Evolutionary conservation across 2,329 filamentous ascomycete species (phyloP).

Genomic region (Sporothrix schenckii): DNA sequence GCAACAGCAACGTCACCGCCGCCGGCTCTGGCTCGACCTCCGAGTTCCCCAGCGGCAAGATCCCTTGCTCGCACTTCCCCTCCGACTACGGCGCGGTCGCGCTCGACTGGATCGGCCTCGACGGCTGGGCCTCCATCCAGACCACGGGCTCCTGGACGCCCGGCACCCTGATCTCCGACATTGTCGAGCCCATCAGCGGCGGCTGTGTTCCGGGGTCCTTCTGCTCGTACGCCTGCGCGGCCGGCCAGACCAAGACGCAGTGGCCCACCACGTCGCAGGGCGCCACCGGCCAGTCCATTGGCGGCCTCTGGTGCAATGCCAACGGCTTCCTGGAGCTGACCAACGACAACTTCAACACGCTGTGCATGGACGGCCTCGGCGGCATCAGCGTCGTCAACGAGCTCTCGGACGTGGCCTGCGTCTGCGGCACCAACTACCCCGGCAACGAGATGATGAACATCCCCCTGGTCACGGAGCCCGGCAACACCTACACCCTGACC

Average conservation of each 20-base stretch:
- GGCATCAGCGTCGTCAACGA: conserved; percentile 77
- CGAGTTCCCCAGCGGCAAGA: conserved; percentile 73
- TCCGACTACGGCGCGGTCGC: conserved; percentile 76
- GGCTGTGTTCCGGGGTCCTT: conserved; percentile 66
- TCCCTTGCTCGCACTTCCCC: conserved; percentile 75
- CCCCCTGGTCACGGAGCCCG: conserved; percentile 66
- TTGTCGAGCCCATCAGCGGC: conserved; percentile 65
- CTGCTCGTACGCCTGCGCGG: conserved; percentile 93
- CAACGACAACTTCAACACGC: conserved; percentile 64
- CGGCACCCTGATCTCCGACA: conserved; percentile 62
- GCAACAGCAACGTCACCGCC: neutral
- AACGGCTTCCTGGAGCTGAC: conserved; percentile 76
- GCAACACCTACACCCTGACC: conserved; percentile 65
- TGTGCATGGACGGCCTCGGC: conserved; percentile 74
- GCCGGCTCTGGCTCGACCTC: conserved; percentile 56
- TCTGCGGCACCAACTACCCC: conserved; percentile 97
- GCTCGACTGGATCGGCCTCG: conserved; percentile 68
- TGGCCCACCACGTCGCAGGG: conserved; percentile 79
- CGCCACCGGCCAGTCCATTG: conserved; percentile 77
- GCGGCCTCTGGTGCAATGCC: conserved; percentile 78
- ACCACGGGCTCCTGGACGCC: conserved; percentile 54
- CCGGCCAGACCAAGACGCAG: conserved; percentile 89
- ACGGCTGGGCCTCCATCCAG: conserved; percentile 82
- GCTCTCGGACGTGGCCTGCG: conserved; percentile 64
- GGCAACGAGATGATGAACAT: conserved; percentile 88